These are phyloP conservation scores for Ustilago nuda DNA, from an alignment of 1,284 basidiomycete genomes.

Conservation along the genomic window DNA sequence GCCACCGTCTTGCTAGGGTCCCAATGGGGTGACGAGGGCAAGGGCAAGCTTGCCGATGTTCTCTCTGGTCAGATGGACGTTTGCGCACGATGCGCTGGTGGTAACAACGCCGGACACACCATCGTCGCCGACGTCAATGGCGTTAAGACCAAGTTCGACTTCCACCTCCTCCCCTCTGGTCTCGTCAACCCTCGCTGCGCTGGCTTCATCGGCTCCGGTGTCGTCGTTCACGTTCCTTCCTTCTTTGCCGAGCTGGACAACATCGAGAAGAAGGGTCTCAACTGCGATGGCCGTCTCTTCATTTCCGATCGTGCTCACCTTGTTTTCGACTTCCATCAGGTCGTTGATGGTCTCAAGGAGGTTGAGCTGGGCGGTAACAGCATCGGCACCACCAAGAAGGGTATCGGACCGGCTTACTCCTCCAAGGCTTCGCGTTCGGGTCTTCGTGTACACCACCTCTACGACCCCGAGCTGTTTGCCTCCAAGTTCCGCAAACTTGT, in stretches of 20 bases:
- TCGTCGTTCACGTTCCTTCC: constrained; percentile 93
- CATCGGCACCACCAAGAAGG: constrained; percentile 97
- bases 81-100: constrained; percentile 95
- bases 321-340: constrained; percentile 99
- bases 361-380: constrained; percentile 90
- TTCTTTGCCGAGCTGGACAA: constrained; percentile 94
- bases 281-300: constrained; percentile 86
- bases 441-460: constrained; percentile 94
- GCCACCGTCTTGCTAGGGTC: constrained; percentile 67
- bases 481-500: constrained; percentile 94
- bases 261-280: constrained; percentile 81
- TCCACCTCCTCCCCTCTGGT: constrained; percentile 93
- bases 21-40: constrained; percentile 69
- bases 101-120: constrained; percentile 98
- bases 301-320: constrained; percentile 96
- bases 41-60: constrained; percentile 68
- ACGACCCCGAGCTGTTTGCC: constrained; percentile 87
- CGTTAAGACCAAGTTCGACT: constrained; percentile 87
- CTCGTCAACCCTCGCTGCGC: constrained; percentile 88
- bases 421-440: constrained; percentile 96
- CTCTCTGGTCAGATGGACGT: constrained; percentile 81
- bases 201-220: constrained; percentile 91
- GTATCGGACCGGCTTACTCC: constrained; percentile 98
- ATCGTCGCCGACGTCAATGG: constrained; percentile 85
- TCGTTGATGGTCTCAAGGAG: constrained; percentile 98